Evolutionary conservation across 2,329 filamentous ascomycete genomes (phyloP), one percentile per base, ranked within the genome.

Genomic region (Zymoseptoria pseudotritici): DNA sequence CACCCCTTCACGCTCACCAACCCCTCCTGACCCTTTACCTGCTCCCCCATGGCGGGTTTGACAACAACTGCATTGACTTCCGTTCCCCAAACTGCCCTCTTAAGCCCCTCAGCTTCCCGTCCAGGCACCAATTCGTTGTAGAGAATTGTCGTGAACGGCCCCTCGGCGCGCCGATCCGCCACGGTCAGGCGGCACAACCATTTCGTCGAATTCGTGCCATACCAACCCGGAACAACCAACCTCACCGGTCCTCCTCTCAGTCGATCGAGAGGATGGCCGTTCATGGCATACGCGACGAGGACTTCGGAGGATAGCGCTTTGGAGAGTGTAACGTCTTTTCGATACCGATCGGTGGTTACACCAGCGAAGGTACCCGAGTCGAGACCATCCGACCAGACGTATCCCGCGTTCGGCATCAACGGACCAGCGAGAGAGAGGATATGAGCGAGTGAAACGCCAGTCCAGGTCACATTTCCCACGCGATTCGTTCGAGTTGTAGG

Each of bases 391-490:
- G 67, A 69, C 71, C 71, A 74, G 1, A 74, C 57, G 50, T 64
- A 73, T 1, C 51, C 24, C 2, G 65, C 65, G 3, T 54, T 10
- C 4, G 59, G 54, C 3, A 36, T 8, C 1, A 59, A n/a, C 4
- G 63, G 58, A 1, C 42, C 17, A 22, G 72, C 73, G 0, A 68
- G 26, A 0, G 36, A 21, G 1, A 75, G 62, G 6, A 75, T 56
- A 11, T 59, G 26, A 2, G 60, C 53, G 0, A 74, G 65, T 4
- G 61, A 62, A 1, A 74, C 71, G 4, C 73, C 73, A 0, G 72
- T 72, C 73, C 73, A 76, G 13, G 49, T 54, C 0, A 74, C 70
- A 52, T 75, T 76, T 0, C 73, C 73, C 1, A 75, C 62, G 1
- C 72, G 66, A 66, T 70, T 71, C 1, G 72, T 50, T 2, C 70